A percentile compares a stretch with the other conserved stretches of the same genome.
phyloP scores from a whole-genome alignment of 306 rosid genomes.

The Ormosia emarginata region DNA sequence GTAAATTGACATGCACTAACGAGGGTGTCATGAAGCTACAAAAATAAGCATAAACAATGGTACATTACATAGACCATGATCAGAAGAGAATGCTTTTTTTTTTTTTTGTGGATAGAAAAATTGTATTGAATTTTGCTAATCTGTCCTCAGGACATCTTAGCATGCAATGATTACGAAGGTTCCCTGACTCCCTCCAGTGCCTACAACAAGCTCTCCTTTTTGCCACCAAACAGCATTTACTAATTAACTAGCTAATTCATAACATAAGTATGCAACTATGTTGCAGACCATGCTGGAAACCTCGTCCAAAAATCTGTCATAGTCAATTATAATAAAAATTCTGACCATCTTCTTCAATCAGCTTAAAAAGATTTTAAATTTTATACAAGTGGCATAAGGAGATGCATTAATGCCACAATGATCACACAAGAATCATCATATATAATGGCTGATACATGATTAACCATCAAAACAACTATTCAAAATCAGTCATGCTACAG shows the following conservation, averaged over 20 bases:
- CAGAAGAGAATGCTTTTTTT: background rate
- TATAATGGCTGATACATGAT: background rate
- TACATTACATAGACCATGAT: background rate
- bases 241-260: background rate
- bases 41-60: background rate
- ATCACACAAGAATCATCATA: background rate
- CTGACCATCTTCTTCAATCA: background rate
- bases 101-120: background rate
- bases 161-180: background rate
- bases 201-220: background rate
- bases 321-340: background rate
- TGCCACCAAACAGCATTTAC: background rate
- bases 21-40: background rate
- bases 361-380: background rate
- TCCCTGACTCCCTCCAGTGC: background rate
- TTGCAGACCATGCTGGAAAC: background rate
- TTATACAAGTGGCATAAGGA: conserved; percentile 8
- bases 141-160: background rate
- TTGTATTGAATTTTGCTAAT: background rate
- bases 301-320: background rate
- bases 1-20: background rate
- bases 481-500: background rate
- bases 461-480: background rate
- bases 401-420: background rate
- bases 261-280: background rate